Conservation (phyloP, 768 basidiomycete species). For the Suillus fuscotomentosus region DNA sequence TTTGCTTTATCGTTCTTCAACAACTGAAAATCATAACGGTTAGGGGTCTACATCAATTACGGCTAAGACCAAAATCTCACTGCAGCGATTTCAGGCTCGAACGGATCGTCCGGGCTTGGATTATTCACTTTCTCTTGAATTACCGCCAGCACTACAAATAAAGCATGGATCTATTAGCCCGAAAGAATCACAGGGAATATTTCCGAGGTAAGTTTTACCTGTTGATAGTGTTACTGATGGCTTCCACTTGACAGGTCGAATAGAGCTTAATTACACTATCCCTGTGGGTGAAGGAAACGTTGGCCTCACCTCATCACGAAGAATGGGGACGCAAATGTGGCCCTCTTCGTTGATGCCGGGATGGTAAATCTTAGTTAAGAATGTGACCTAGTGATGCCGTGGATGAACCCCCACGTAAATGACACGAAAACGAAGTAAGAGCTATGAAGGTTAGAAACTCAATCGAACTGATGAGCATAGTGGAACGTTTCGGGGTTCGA, state of each 20-base stretch:
- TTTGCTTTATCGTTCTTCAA: slow-evolving; percentile 75
- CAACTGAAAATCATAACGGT: slow-evolving; percentile 39
- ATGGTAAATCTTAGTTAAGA: slow-evolving; percentile 86
- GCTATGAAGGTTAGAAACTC: background rate
- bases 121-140: slow-evolving; percentile 88
- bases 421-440: slow-evolving; percentile 1
- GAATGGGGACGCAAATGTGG: slow-evolving; percentile 77
- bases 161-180: background rate
- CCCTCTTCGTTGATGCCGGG: slow-evolving; percentile 91
- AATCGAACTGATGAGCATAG: slow-evolving; percentile 6
- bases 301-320: slow-evolving; percentile 73
- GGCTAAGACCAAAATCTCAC: slow-evolving; percentile 40
- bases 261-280: background rate
- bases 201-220: slow-evolving; percentile 38
- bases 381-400: slow-evolving; percentile 57
- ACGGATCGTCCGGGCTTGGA: slow-evolving; percentile 85
- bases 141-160: slow-evolving; percentile 58
- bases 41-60: slow-evolving; percentile 3
- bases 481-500: slow-evolving; percentile 21
- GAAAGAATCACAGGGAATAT: background rate
- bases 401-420: slow-evolving; percentile 18
- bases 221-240: slow-evolving; percentile 73
- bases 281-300: slow-evolving; percentile 1
- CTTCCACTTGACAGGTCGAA: slow-evolving; percentile 63
- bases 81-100: slow-evolving; percentile 83